Base-by-base conservation (phyloP, 129 eudicot genomes). In the Escallonia herrerae region DNA sequence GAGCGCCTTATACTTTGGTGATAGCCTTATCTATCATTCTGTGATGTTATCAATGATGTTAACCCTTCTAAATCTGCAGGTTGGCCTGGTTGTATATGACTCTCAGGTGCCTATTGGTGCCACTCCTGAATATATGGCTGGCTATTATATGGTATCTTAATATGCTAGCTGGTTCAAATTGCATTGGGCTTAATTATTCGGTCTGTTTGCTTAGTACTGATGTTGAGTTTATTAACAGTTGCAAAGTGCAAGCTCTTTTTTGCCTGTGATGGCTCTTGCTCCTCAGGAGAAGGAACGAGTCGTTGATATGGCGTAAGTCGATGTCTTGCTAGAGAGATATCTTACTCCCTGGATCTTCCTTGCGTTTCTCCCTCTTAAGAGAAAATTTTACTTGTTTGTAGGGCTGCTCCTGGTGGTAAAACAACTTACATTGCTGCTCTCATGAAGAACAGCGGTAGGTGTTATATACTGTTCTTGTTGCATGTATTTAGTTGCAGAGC, bases 371-470 rank as follows among this genome's bases (percentile, higher is more conserved):
- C 37, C 9, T 75, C 22, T 78, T 67, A 33, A 66, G 39, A 52
- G 12, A 40, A 60, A 8, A 43, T 68, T 69, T 38, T 58, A 49
- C 41, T 38, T 76, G 5, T 54, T 22, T 86, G 68, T 70, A 88
- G 96, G 73, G 99, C 99, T 70, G 91, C 99, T 58, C 99, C 99
- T 59, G 99, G 99, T 79, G 98, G 98, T 67, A 93, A 93, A 88
- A 88, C 98, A 60, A 93, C 96, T 47, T 88, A 93, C 60, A 79
- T 93, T 60, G 91, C 96, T 66, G 91, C 96, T 40, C 86, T 93
- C 10, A 93, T 93, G 99, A 88, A 89, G 70, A 93, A 93, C 65
- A 89, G 87, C 69, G 99, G 99, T 91, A 81, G 15, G 72, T 38
- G 47, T 22, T 64, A 45, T 43, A 12, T 43, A 3, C 7, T 59